These are phyloP conservation scores for Metschnikowia similis DNA, from an alignment of 805 yeast genomes.

Conservation along the genomic window DNA sequence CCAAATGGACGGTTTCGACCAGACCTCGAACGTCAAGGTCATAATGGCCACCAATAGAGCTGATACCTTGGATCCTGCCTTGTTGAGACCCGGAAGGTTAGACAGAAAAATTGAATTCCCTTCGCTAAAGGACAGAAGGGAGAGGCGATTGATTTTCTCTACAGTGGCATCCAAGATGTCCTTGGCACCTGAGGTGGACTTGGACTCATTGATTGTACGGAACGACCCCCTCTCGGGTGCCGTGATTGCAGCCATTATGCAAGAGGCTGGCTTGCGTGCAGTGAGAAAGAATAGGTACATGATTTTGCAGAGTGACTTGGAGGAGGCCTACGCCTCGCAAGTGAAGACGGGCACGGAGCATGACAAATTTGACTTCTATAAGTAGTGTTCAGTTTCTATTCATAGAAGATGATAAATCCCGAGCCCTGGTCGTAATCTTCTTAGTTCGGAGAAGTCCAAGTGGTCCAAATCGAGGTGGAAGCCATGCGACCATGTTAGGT, in stretches of 20 bases:
- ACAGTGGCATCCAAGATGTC: slow-evolving; percentile 98
- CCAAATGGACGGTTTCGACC: slow-evolving; percentile 99
- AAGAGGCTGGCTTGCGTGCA: slow-evolving; percentile 98
- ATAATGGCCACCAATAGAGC: slow-evolving; percentile 99
- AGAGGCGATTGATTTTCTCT: slow-evolving; percentile 91
- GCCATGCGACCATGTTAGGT: slow-evolving; percentile 26
- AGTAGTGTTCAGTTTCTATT: slow-evolving; percentile 35
- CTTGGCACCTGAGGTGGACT: slow-evolving; percentile 94
- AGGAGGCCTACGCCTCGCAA: slow-evolving; percentile 96
- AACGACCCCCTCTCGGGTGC: slow-evolving; percentile 98
- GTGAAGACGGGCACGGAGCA: slow-evolving; percentile 94
- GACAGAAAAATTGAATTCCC: slow-evolving; percentile 99
- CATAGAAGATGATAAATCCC: slow-evolving; percentile 44
- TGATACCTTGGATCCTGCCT: slow-evolving; percentile 98
- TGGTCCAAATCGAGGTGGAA: slow-evolving; percentile 74
- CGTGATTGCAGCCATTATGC: slow-evolving; percentile 98
- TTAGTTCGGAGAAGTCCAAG: slow-evolving; percentile 47
- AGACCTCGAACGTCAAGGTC: slow-evolving; percentile 89
- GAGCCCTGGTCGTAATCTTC: slow-evolving; percentile 59
- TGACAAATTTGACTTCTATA: slow-evolving; percentile 96
- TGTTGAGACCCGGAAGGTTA: slow-evolving; percentile 96
- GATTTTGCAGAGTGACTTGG: slow-evolving; percentile 91
- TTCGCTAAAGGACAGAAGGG: slow-evolving; percentile 92
- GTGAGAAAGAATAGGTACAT: slow-evolving; percentile 97
- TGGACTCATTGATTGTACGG: slow-evolving; percentile 90